phyloP scores from a whole-genome alignment of 139 green algal genomes.

The Chlamydomonas incerta region DNA sequence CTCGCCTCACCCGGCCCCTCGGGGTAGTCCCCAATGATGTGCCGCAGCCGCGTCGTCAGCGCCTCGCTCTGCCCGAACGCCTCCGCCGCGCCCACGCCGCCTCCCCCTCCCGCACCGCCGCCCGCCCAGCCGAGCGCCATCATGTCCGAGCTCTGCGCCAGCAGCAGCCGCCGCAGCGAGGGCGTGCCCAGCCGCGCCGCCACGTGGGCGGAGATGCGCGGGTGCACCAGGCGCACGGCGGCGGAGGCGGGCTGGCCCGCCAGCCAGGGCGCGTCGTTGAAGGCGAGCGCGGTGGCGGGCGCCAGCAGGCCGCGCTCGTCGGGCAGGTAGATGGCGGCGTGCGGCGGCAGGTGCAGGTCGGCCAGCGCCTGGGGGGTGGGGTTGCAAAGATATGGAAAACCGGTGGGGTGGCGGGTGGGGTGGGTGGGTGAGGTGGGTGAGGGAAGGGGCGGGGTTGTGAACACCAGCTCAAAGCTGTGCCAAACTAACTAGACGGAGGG shows the following conservation, averaged over 20 bases:
- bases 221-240: constrained; percentile 57
- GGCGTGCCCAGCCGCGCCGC: constrained; percentile 64
- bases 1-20: constrained; percentile 70
- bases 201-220: constrained; percentile 63
- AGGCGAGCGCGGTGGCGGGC: constrained; percentile 65
- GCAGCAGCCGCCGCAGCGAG: constrained; percentile 71
- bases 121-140: constrained; percentile 57
- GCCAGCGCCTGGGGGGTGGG: constrained; percentile 47
- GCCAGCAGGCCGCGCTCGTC: constrained; percentile 67
- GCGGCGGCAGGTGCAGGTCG: constrained; percentile 31
- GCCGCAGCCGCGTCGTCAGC: constrained; percentile 81
- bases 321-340: constrained; percentile 62
- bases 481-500: too few species aligned
- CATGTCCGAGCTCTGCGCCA: constrained; percentile 64
- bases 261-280: constrained; percentile 87
- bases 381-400: too few species aligned
- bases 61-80: constrained; percentile 89
- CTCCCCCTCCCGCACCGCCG: background rate
- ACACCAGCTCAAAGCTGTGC: too few species aligned
- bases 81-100: constrained; percentile 55
- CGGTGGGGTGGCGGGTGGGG: too few species aligned
- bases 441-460: too few species aligned
- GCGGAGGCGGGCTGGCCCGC: constrained; percentile 25
- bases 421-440: too few species aligned
- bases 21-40: constrained; percentile 87